These are phyloP conservation scores for Casuarina glauca DNA, from an alignment of 306 rosid genomes.

Conservation along the genomic window DNA sequence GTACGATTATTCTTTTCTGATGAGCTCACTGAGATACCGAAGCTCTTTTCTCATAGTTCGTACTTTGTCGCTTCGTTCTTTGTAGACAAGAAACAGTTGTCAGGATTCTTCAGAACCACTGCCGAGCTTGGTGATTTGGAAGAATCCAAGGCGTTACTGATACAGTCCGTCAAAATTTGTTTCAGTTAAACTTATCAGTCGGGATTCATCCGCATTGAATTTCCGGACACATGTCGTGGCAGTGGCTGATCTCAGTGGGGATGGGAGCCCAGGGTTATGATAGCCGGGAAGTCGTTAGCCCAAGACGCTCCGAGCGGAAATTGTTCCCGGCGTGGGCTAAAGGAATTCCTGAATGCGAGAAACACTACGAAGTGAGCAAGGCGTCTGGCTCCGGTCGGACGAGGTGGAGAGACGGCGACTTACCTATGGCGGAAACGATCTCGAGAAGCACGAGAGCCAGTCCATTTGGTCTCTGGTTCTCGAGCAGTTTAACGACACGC, in stretches of 20 bases:
- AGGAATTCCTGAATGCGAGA: constrained; percentile 67
- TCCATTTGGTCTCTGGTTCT: constrained; percentile 66
- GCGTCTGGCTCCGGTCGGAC: constrained; percentile 28
- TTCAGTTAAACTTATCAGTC: too few relatives aligned
- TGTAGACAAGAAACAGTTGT: too few relatives aligned
- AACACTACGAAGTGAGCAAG: constrained; percentile 52
- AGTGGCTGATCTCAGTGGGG: constrained; percentile 48
- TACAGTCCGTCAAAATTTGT: neutral
- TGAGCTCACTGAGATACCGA: too few relatives aligned
- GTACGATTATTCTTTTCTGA: too few relatives aligned
- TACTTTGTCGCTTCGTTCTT: too few relatives aligned
- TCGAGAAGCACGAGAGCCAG: constrained; percentile 81
- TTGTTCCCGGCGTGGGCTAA: constrained; percentile 70
- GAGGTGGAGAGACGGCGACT: constrained; percentile 56
- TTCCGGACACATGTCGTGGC: too few relatives aligned
- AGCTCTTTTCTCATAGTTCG: too few relatives aligned
- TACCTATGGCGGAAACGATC: constrained; percentile 69
- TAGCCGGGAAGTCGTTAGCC: constrained; percentile 30
- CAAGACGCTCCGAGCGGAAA: constrained; percentile 26
- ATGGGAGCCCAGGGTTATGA: constrained; percentile 55
- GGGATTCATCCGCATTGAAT: too few relatives aligned
- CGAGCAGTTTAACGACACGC: constrained; percentile 85
- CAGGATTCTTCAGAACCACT: too few relatives aligned
- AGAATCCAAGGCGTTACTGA: neutral
- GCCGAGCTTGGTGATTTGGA: neutral